A percentile compares a stretch with the other conserved stretches of the same genome.
Evolutionary conservation across 768 basidiomycete species (phyloP).

Genomic region (Lentinula sp.): DNA sequence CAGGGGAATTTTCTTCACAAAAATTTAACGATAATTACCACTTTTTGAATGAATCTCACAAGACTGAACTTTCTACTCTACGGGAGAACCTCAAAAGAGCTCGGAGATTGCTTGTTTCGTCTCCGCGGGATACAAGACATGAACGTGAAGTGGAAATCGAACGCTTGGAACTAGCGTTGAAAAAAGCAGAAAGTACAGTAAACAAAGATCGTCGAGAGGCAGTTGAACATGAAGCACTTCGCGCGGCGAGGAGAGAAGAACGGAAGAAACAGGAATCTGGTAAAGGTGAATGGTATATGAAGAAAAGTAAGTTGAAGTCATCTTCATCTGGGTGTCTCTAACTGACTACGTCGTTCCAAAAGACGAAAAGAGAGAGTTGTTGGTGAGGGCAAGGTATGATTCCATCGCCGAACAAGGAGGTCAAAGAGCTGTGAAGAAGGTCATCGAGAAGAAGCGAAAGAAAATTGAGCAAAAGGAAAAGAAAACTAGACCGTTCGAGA

Average conservation of each 20-base stretch:
- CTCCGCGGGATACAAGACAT: constrained; percentile 51
- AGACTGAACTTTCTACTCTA: constrained; percentile 58
- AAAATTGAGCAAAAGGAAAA: constrained; percentile 89
- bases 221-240: constrained; percentile 66
- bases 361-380: constrained; percentile 76
- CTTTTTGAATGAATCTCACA: constrained; percentile 66
- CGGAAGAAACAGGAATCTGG: constrained; percentile 63
- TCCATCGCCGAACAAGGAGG: constrained; percentile 75
- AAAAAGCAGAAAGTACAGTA: constrained; percentile 70
- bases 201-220: constrained; percentile 65
- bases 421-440: constrained; percentile 76
- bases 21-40: constrained; percentile 67
- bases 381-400: constrained; percentile 74
- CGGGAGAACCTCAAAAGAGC: constrained; percentile 65
- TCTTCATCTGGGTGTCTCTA: not conserved
- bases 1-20: constrained; percentile 60
- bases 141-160: constrained; percentile 66
- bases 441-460: constrained; percentile 83
- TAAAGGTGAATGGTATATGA: constrained; percentile 84
- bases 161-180: constrained; percentile 67
- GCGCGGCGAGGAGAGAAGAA: constrained; percentile 50
- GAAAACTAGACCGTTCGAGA: constrained; percentile 61
- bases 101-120: constrained; percentile 52
- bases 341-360: constrained; percentile 10
- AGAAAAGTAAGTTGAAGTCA: constrained; percentile 50